Percentiles rank a stretch among this genome's conserved stretches.
These are phyloP conservation scores for Amanita jacksonii DNA, from an alignment of 768 basidiomycete species.

Conservation along the genomic window DNA sequence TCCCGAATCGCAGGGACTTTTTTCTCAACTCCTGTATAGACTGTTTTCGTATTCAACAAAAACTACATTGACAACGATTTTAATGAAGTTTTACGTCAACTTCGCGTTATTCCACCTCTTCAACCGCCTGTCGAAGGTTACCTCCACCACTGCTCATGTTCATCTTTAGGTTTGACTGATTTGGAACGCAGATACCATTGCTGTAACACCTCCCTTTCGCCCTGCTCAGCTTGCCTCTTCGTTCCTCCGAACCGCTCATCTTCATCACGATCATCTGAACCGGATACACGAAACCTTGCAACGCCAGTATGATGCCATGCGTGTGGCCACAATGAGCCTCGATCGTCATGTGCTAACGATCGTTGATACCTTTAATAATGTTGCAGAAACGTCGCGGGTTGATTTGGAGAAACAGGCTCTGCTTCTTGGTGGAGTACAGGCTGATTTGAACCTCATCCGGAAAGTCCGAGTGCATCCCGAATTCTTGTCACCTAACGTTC, in stretches of 20 bases:
- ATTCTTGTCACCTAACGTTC: slow-evolving; percentile 58
- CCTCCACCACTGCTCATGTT: slow-evolving; percentile 9
- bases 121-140: slow-evolving; percentile 69
- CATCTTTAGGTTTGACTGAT: neutral
- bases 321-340: slow-evolving; percentile 62
- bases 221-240: slow-evolving; percentile 58
- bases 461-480: slow-evolving; percentile 63
- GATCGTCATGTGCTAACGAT: slow-evolving; percentile 68
- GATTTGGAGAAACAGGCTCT: slow-evolving; percentile 61
- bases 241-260: slow-evolving; percentile 52
- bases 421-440: slow-evolving; percentile 53
- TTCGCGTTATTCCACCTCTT: slow-evolving; percentile 50
- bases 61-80: slow-evolving; percentile 63
- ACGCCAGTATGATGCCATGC: slow-evolving; percentile 60
- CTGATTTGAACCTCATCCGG: slow-evolving; percentile 63
- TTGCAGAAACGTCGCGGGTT: slow-evolving; percentile 42
- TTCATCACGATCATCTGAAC: slow-evolving; percentile 54
- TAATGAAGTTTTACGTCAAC: slow-evolving; percentile 52
- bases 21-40: slow-evolving; percentile 23
- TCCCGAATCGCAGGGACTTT: neutral
- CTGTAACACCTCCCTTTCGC: slow-evolving; percentile 65
- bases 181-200: slow-evolving; percentile 40
- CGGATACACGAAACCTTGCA: slow-evolving; percentile 43
- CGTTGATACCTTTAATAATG: slow-evolving; percentile 57
- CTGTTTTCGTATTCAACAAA: slow-evolving; percentile 81